phyloP scores from a whole-genome alignment of 202 grass and related monocot genomes.

The Setaria italica region DNA sequence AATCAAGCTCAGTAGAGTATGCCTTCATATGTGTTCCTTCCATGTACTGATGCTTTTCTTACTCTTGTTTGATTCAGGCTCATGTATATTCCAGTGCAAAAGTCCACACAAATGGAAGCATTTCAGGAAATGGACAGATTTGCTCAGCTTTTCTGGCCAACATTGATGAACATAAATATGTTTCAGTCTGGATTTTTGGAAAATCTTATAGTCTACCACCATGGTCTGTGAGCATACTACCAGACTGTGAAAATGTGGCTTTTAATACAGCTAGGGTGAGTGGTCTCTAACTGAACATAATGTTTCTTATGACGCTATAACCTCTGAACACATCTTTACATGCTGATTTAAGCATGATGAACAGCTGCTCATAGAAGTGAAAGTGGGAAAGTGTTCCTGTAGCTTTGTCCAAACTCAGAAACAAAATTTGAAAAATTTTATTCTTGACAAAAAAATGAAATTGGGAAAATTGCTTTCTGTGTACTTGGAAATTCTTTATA shows the following conservation, averaged over 20 bases:
- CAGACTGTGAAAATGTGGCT: conserved; percentile 84
- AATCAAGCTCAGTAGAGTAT: neutral
- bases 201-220: conserved; percentile 80
- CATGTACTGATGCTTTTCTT: conserved; percentile 45
- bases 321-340: conserved; percentile 19
- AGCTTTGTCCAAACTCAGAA: conserved; percentile 7
- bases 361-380: neutral
- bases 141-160: conserved; percentile 98
- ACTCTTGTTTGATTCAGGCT: conserved; percentile 73
- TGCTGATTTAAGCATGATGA: neutral
- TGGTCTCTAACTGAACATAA: conserved; percentile 24
- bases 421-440: neutral
- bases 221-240: conserved; percentile 98
- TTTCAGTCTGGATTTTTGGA: conserved; percentile 78
- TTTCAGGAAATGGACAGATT: conserved; percentile 60
- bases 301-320: conserved; percentile 39
- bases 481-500: neutral
- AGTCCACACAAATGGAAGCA: conserved; percentile 64
- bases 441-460: neutral
- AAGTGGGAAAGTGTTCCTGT: neutral
- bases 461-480: neutral
- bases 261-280: conserved; percentile 84
- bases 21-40: conserved; percentile 10
- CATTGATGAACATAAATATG: conserved; percentile 87
- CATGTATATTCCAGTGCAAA: conserved; percentile 78